These are phyloP conservation scores for Blastocystis sp. DNA, from an alignment of 352 stramenopile genomes.

Conservation along the genomic window DNA sequence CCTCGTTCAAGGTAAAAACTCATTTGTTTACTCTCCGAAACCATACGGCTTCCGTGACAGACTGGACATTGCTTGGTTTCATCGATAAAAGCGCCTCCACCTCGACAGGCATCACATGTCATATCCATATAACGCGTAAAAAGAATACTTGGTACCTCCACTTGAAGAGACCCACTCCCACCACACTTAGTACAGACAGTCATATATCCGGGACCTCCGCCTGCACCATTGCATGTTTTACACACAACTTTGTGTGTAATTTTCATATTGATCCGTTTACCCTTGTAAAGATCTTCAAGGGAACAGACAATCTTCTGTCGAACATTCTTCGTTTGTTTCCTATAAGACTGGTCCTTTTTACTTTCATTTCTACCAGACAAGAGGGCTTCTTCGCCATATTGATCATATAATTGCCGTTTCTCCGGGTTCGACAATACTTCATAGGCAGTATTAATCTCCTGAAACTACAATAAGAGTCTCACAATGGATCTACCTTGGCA, in stretches of 20 bases:
- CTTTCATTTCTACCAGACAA: constrained; percentile 73
- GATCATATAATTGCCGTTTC: constrained; percentile 77
- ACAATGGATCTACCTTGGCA: constrained; percentile 71
- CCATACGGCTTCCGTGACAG: constrained; percentile 84
- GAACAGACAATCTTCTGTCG: constrained; percentile 87
- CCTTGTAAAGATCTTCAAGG: constrained; percentile 97
- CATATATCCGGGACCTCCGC: constrained; percentile 82
- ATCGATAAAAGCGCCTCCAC: constrained; percentile 84
- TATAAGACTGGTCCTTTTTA: constrained; percentile 67
- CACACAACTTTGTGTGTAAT: constrained; percentile 88
- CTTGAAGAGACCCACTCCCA: constrained; percentile 83
- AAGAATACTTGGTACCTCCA: constrained; percentile 88
- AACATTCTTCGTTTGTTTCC: constrained; percentile 87
- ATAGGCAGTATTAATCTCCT: constrained; percentile 85
- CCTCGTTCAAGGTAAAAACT: constrained; percentile 94
- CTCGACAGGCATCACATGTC: constrained; percentile 82
- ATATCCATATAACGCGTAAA: constrained; percentile 95
- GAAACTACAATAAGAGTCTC: constrained; percentile 69
- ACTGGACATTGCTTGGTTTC: constrained; percentile 81
- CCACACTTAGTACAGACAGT: constrained; percentile 86
- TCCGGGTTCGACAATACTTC: constrained; percentile 88
- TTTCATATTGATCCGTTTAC: constrained; percentile 92
- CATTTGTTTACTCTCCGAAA: constrained; percentile 91
- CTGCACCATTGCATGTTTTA: constrained; percentile 75
- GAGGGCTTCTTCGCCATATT: constrained; percentile 94